Evolutionary conservation across 2,329 filamentous ascomycete genomes (phyloP), one percentile per base, ranked within the genome.

Genomic region (Botrytis cinerea): DNA sequence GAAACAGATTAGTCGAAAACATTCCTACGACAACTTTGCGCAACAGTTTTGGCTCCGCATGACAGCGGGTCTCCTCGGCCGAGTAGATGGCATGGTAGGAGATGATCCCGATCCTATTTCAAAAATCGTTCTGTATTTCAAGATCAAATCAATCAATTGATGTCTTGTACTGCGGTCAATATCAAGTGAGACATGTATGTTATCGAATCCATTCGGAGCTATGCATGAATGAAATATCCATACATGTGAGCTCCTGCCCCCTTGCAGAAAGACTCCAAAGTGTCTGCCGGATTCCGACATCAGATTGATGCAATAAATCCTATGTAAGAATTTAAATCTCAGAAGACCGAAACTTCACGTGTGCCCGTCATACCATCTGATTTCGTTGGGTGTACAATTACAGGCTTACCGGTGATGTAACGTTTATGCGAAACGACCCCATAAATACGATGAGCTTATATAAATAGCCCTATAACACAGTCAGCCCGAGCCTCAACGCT

Each of bases 81-180:
- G 28, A 32, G 16, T 35, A 35, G 3, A 20, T 5, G 28, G 18
- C 16, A 2, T 18, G 8, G 28, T 32, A 18, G n/a, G 2, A 32
- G n/a, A 57, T 10, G n/a, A 57, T 18, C 14, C 54, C n/a, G 3
- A 32, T 57, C 32, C 54, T 57, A 57, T 57, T 32, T 18, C 20
- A 32, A 32, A 4, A 1, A 0, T 16, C 10, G 2, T n/a, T 18
- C 2, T 32, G n/a, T 2, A 18, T 0, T 2, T 57, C 51, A 28
- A 28, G 14, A 28, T 18, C 51, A 28, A 18, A 32, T 32, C 20
- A 0, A 32, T 16, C 18, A 8, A 28, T 57, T 57, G 18, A 32
- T 57, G 28, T n/a, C 4, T 20, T 28, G 2, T 4, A 4, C 6
- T 18, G 6, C n/a, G 0, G 16, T 32, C 54, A 51, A 25, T 57